Conservation (phyloP, 495 filamentous ascomycete genomes). For the Penicillium macrosclerotiorum region DNA sequence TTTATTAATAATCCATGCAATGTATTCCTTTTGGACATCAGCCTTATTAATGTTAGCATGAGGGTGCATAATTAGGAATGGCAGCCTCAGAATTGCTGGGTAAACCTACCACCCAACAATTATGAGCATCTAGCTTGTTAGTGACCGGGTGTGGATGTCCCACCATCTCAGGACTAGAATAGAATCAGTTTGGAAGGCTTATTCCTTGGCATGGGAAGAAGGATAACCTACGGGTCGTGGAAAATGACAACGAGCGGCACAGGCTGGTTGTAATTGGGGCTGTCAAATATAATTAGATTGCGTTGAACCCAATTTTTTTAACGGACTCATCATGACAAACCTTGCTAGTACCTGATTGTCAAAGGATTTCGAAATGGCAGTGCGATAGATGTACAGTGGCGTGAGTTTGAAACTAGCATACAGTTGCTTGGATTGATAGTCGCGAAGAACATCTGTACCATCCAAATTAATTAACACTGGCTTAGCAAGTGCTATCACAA, state of each 20-base stretch:
- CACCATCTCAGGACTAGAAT: conserved; percentile 64
- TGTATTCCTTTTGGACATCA: conserved; percentile 74
- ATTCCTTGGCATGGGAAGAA: too few species aligned
- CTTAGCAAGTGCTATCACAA: background rate
- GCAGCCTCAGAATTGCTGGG: background rate
- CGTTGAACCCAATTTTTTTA: too few species aligned
- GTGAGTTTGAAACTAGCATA: conserved; percentile 71
- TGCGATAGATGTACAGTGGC: conserved; percentile 68
- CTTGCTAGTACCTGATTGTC: conserved; percentile 89
- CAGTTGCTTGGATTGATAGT: conserved; percentile 66
- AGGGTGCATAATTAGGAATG: background rate
- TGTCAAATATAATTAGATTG: conserved; percentile 17
- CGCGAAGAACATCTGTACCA: conserved; percentile 64
- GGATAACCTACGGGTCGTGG: conserved; percentile 68
- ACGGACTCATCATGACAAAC: conserved; percentile 28
- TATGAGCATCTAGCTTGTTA: conserved; percentile 74
- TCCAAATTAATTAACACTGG: conserved; percentile 7
- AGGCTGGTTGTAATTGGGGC: conserved; percentile 50
- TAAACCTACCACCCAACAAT: conserved; percentile 75
- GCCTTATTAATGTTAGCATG: conserved; percentile 57
- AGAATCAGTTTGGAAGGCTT: background rate
- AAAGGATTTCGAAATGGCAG: conserved; percentile 71
- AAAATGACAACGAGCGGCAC: conserved; percentile 71
- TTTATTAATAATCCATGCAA: conserved; percentile 73
- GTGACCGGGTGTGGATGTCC: conserved; percentile 65